Percentiles rank a stretch among this genome's conserved stretches.
phyloP scores from a whole-genome alignment of 1,139 yeast species.

The Saccharomyces uvarum region DNA sequence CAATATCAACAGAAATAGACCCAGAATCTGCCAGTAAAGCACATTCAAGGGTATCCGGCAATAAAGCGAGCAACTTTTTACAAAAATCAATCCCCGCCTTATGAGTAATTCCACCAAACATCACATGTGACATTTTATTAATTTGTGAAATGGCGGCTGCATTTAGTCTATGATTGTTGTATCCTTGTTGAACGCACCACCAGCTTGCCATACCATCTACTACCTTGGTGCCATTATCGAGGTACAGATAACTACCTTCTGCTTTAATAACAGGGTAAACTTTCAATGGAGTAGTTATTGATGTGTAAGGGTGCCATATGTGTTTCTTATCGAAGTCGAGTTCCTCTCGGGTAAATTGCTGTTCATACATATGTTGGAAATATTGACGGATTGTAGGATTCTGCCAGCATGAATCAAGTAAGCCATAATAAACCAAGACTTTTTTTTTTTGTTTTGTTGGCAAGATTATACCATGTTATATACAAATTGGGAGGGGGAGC shows the following conservation, averaged over 20 bases:
- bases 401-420: background rate
- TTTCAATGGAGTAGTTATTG: conserved; percentile 26
- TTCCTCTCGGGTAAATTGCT: conserved; percentile 3
- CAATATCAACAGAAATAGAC: conserved; percentile 48
- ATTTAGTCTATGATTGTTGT: conserved; percentile 28
- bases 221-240: conserved; percentile 15
- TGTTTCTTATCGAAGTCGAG: conserved; percentile 27
- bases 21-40: conserved; percentile 38
- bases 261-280: conserved; percentile 30
- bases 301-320: conserved; percentile 34
- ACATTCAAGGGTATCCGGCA: conserved; percentile 22
- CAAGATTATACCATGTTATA: background rate
- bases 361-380: background rate
- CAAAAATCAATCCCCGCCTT: conserved; percentile 28
- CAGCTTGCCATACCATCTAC: conserved; percentile 35
- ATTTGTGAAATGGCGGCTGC: conserved; percentile 27
- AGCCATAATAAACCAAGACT: background rate
- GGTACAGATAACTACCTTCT: conserved; percentile 20
- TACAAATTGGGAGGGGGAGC: background rate
- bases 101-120: conserved; percentile 34
- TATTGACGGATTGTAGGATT: background rate
- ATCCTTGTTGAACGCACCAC: conserved; percentile 35
- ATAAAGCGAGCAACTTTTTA: conserved; percentile 20
- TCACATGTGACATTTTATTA: conserved; percentile 28
- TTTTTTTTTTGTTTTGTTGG: background rate